phyloP scores from a whole-genome alignment of 2,329 filamentous ascomycete genomes.

The Fragosphaeria purpurea region DNA sequence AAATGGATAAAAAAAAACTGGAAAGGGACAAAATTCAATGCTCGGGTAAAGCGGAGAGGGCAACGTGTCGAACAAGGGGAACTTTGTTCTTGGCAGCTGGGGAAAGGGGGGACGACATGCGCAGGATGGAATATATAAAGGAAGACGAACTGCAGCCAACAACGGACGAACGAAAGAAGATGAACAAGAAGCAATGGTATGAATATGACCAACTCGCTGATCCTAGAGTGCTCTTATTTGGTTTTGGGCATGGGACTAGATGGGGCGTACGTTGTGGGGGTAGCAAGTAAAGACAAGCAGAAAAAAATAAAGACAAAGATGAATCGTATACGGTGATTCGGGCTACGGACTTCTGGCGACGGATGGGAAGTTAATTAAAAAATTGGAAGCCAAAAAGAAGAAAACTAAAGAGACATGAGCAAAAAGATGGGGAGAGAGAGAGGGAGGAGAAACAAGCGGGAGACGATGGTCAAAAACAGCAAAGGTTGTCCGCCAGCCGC shows the following conservation, averaged over 20 bases:
- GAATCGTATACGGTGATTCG: too few relatives aligned
- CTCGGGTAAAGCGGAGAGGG: background rate
- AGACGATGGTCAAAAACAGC: too few relatives aligned
- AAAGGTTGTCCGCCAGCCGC: too few relatives aligned
- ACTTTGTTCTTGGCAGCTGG: constrained; percentile 2
- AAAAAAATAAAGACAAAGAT: background rate
- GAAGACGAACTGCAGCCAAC: too few relatives aligned
- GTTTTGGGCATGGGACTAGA: too few relatives aligned
- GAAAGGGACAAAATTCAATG: background rate
- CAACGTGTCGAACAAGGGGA: background rate
- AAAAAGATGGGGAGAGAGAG: background rate
- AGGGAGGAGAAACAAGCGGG: background rate
- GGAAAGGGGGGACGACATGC: background rate
- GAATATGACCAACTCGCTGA: too few relatives aligned
- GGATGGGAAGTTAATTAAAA: background rate
- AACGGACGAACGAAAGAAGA: too few relatives aligned
- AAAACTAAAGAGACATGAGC: background rate
- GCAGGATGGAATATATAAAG: too few relatives aligned
- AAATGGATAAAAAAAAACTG: background rate
- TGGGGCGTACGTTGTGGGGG: too few relatives aligned
- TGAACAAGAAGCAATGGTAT: too few relatives aligned
- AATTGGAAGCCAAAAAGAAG: background rate
- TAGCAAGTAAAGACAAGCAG: background rate
- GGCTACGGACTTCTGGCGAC: too few relatives aligned
- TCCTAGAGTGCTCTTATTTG: too few relatives aligned